Evolutionary conservation across 257 asterid genomes (phyloP), one percentile per base, ranked within the genome.

Genomic region (Henckelia pumila): DNA sequence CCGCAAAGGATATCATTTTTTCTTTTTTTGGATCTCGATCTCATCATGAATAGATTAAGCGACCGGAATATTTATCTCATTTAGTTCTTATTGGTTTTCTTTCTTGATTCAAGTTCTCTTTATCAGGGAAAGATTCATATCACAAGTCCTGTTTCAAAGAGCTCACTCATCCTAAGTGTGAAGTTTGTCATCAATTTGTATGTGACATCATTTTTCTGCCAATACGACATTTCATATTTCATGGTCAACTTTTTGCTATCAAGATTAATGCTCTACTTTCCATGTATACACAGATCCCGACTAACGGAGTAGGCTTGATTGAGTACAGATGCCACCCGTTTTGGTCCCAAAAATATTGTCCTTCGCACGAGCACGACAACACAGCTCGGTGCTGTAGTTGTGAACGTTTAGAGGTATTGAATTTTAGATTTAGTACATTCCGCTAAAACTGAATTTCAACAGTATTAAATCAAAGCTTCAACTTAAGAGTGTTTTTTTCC

Each of bases 311-410:
- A 67, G 99, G 99, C 66, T 80, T 91, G 88, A 91, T 94, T 19
- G 99, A 94, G 93, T 91, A 94, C 63, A 78, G 96, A 70, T 94
- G 96, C 90, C 99, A 94, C 68, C 98, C 99, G 0, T 94, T 83
- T 80, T 94, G 99, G 98, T 74, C 86, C 44, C 96, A 87, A 80
- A 94, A 86, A 69, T 94, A 94, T 79, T 91, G 98, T 61, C 98
- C 96, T 70, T 74, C 95, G 17, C 99, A 94, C 60, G 98, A 94
- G 74, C 88, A 83, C 23, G 98, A 94, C 77, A 74, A 68, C 55
- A 94, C 96, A 5, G 76, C 92, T 28, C 81, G 99, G 8, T 94
- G 96, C 82, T 94, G 98, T 47, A 94, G 98, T 60, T 94, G 99
- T 75, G 99, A 94, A 64, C 96, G 99, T 70, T 78, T 91, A 69